Percentiles rank a stretch among this genome's conserved stretches.
Conservation (phyloP, 192 early-diverging fungal genomes). For the Oehlia diaphana region DNA sequence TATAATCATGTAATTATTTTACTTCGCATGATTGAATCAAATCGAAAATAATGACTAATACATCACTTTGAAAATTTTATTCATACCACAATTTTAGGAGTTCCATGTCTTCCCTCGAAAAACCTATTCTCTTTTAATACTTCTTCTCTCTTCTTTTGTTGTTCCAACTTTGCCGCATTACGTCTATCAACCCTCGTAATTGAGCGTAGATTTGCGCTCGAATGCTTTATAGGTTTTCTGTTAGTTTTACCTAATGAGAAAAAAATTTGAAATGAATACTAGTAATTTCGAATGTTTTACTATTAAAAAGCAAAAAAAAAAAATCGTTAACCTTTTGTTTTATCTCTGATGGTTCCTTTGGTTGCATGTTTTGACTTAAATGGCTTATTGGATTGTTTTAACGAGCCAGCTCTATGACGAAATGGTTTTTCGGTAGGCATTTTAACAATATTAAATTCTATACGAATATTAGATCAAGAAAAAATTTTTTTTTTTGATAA, state of each 20-base stretch:
- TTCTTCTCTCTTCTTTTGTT: conserved; percentile 82
- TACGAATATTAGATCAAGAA: too few relatives aligned
- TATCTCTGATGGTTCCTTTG: conserved; percentile 77
- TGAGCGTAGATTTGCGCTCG: conserved; percentile 38
- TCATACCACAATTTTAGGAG: conserved; percentile 82
- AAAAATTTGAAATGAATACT: not conserved
- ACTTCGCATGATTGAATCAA: not conserved
- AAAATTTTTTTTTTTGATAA: too few relatives aligned
- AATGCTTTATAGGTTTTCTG: conserved; percentile 59
- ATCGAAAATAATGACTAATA: not conserved
- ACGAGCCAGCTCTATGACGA: conserved; percentile 48
- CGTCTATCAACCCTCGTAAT: conserved; percentile 74
- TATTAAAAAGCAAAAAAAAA: too few relatives aligned
- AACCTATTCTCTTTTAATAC: conserved; percentile 69
- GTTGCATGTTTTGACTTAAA: conserved; percentile 94
- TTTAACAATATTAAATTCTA: not conserved
- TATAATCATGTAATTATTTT: not conserved
- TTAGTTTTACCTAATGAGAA: conserved; percentile 61
- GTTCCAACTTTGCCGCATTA: conserved; percentile 75
- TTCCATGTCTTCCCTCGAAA: conserved; percentile 78
- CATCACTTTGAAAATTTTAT: not conserved
- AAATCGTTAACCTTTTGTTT: conserved; percentile 63
- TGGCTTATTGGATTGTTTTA: conserved; percentile 93
- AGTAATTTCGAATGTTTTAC: too few relatives aligned
- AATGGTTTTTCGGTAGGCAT: conserved; percentile 30